Evolutionary conservation across 768 basidiomycete species (phyloP).

Genomic region (Phallus indusiatus): DNA sequence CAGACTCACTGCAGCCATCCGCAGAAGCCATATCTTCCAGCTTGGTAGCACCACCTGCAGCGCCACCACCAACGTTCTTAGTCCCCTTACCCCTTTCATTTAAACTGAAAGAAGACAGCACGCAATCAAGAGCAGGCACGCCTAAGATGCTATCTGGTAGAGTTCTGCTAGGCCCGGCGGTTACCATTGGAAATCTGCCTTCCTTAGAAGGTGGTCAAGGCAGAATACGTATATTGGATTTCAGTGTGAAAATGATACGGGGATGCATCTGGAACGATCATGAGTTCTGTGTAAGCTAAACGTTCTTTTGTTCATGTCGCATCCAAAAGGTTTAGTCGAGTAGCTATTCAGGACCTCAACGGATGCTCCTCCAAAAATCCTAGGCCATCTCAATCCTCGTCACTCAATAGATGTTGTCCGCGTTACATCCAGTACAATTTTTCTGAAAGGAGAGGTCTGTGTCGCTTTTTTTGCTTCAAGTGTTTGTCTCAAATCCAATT

Average conservation of each 20-base stretch:
- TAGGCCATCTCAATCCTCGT: neutral
- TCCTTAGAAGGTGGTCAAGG: neutral
- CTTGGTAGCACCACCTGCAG: neutral
- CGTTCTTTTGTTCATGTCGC: neutral
- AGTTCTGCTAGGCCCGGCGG: constrained; percentile 24
- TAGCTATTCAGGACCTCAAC: constrained; percentile 1
- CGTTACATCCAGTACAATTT: neutral
- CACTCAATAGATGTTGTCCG: neutral
- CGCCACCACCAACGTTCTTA: neutral
- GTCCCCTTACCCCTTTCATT: constrained; percentile 48
- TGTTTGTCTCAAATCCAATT: neutral
- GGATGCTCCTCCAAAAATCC: neutral
- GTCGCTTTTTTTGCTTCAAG: too few species aligned
- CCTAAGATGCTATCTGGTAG: constrained; percentile 15
- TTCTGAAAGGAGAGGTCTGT: neutral
- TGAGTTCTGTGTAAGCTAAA: constrained; percentile 1
- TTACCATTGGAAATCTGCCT: constrained; percentile 26
- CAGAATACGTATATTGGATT: neutral
- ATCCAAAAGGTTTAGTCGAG: neutral
- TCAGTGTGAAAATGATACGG: neutral
- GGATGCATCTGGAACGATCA: constrained; percentile 1
- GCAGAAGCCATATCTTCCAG: constrained; percentile 2
- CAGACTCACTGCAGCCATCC: constrained; percentile 3
- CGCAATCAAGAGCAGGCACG: constrained; percentile 16
- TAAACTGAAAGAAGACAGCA: constrained; percentile 25